Evolutionary conservation across 768 basidiomycete genomes (phyloP).

Genomic region (Podaxis rugospora): DNA sequence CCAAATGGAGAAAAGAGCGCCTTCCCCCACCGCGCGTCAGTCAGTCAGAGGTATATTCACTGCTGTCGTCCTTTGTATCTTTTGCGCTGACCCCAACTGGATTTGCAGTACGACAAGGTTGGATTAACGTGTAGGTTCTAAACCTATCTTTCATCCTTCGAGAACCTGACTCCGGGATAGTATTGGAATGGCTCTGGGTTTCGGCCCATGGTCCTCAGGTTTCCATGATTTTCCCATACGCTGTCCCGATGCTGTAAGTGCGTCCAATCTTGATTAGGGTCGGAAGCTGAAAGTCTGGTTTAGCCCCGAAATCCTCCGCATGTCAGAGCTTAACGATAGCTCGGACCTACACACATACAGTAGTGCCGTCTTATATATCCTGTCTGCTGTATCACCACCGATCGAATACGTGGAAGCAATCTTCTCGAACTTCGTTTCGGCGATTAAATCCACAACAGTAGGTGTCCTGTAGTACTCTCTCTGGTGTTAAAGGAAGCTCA

Average conservation of each 20-base stretch:
- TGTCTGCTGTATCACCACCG: slow-evolving; percentile 79
- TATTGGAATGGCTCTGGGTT: slow-evolving; percentile 77
- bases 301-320: slow-evolving; percentile 84
- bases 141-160: slow-evolving; percentile 3
- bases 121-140: slow-evolving; percentile 67
- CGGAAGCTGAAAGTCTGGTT: slow-evolving; percentile 7
- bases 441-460: slow-evolving; percentile 77
- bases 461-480: slow-evolving; percentile 16
- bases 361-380: slow-evolving; percentile 72
- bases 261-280: slow-evolving; percentile 1
- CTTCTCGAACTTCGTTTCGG: slow-evolving; percentile 55
- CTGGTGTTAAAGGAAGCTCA: not conserved
- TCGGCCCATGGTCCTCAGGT: slow-evolving; percentile 74
- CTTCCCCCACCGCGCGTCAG: slow-evolving; percentile 83
- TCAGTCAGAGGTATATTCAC: slow-evolving; percentile 60
- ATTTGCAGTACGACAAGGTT: slow-evolving; percentile 75
- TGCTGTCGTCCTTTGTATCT: not conserved
- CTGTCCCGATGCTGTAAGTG: slow-evolving; percentile 71
- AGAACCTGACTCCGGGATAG: slow-evolving; percentile 31
- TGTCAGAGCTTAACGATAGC: slow-evolving; percentile 88
- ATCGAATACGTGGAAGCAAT: slow-evolving; percentile 58
- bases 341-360: slow-evolving; percentile 79
- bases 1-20: slow-evolving; percentile 68
- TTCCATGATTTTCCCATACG: slow-evolving; percentile 71
- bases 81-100: not conserved